Percentiles rank a stretch among this genome's conserved stretches.
phyloP scores from a whole-genome alignment of 768 basidiomycete species.

The Phlebiopsis gigantea region DNA sequence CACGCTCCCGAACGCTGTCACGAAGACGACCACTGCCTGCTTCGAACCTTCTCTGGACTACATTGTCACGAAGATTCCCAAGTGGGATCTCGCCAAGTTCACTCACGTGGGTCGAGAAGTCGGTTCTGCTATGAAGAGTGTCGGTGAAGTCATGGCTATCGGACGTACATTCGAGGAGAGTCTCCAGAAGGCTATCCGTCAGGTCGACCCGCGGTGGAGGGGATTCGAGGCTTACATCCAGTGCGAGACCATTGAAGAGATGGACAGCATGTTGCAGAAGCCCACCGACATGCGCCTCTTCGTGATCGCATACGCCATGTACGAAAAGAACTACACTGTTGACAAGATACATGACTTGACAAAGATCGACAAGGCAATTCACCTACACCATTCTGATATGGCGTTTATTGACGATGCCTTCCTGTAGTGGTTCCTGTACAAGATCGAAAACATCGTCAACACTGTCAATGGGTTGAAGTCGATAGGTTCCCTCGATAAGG shows the following conservation, averaged over 20 bases:
- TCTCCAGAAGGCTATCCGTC: conserved; percentile 95
- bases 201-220: conserved; percentile 94
- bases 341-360: conserved; percentile 89
- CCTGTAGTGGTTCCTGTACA: conserved; percentile 91
- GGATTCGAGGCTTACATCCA: conserved; percentile 92
- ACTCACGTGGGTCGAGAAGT: conserved; percentile 92
- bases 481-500: conserved; percentile 60
- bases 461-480: conserved; percentile 73
- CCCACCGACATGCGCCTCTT: conserved; percentile 97
- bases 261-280: conserved; percentile 70
- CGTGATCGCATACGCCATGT: conserved; percentile 97
- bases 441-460: conserved; percentile 97
- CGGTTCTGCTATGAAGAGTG: conserved; percentile 98
- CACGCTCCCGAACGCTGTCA: conserved; percentile 97
- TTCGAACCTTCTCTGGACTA: conserved; percentile 94
- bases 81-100: conserved; percentile 99
- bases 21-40: conserved; percentile 98
- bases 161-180: conserved; percentile 99
- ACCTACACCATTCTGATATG: conserved; percentile 1
- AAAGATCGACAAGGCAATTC: conserved; percentile 88
- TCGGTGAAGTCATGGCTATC: conserved; percentile 99
- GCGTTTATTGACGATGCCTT: not conserved
- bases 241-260: conserved; percentile 59
- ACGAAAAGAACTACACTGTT: conserved; percentile 85
- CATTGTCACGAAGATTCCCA: conserved; percentile 98